A percentile compares a stretch with the other conserved stretches of the same genome.
Conservation (phyloP, 192 early-diverging fungal species). For the Coemansia sp. region DNA sequence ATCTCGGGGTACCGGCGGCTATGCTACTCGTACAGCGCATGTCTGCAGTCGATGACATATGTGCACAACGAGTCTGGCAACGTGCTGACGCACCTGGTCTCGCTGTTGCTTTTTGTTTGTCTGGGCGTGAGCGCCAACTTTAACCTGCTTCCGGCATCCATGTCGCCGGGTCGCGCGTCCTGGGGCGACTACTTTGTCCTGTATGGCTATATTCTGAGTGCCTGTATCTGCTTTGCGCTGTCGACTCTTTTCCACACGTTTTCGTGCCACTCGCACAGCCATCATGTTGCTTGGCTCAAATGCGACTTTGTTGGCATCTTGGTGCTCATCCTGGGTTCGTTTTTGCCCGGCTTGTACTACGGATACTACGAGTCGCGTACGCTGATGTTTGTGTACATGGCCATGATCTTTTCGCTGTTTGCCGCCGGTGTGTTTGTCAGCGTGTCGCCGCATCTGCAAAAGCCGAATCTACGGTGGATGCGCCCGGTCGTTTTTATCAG, state of each 20-base stretch:
- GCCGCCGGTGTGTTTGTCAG: constrained; percentile 66
- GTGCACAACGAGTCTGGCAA: constrained; percentile 95
- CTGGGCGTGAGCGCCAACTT: constrained; percentile 53
- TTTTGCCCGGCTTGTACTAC: constrained; percentile 55
- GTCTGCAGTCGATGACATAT: constrained; percentile 74
- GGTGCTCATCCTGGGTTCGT: constrained; percentile 69
- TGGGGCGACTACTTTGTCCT: constrained; percentile 73
- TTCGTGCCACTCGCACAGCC: constrained; percentile 75
- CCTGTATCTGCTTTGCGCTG: constrained; percentile 77
- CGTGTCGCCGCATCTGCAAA: constrained; percentile 67
- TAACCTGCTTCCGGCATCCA: constrained; percentile 40
- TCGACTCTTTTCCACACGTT: constrained; percentile 81
- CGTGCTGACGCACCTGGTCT: constrained; percentile 82
- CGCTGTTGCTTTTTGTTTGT: constrained; percentile 64
- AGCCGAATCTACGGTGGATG: constrained; percentile 76
- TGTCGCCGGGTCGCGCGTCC: constrained; percentile 48
- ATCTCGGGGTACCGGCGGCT: constrained; percentile 81
- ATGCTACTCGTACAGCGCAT: constrained; percentile 71
- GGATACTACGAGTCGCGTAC: constrained; percentile 61
- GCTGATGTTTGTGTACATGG: constrained; percentile 61
- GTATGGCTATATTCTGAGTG: constrained; percentile 75
- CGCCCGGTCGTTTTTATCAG: constrained; percentile 78
- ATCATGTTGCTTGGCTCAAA: constrained; percentile 61
- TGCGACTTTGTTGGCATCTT: constrained; percentile 93
- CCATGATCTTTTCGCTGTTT: constrained; percentile 64